phyloP scores from a whole-genome alignment of 768 basidiomycete species.

The Peribolospora kevripleyi region DNA sequence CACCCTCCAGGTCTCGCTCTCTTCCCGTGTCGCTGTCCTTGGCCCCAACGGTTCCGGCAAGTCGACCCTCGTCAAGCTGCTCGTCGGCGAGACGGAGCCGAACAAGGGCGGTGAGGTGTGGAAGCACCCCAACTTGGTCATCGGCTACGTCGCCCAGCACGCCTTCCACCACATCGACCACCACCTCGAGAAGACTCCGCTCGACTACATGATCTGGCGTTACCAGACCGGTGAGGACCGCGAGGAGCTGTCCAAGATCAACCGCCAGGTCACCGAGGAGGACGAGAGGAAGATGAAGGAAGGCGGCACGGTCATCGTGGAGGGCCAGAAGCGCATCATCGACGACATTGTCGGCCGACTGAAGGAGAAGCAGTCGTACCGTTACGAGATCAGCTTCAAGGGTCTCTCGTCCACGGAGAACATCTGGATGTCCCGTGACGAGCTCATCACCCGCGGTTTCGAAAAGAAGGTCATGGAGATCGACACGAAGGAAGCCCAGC shows the following conservation, averaged over 20 bases:
- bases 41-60: constrained; percentile 99
- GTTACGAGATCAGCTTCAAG: constrained; percentile 30
- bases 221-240: constrained; percentile 97
- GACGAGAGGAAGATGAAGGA: constrained; percentile 58
- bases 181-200: constrained; percentile 86
- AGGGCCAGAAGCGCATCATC: constrained; percentile 73
- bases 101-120: constrained; percentile 81
- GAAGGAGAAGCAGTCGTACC: constrained; percentile 87
- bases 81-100: constrained; percentile 76
- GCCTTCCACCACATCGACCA: constrained; percentile 52
- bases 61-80: constrained; percentile 78
- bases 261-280: constrained; percentile 59
- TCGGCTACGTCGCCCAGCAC: constrained; percentile 95
- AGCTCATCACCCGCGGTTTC: constrained; percentile 64
- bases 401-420: constrained; percentile 70
- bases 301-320: constrained; percentile 71
- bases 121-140: constrained; percentile 79
- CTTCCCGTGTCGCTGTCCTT: constrained; percentile 93
- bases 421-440: constrained; percentile 76
- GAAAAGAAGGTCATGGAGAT: constrained; percentile 72
- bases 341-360: constrained; percentile 45
- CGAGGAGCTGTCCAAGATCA: constrained; percentile 72
- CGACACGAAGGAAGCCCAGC: constrained; percentile 67
- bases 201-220: constrained; percentile 94
- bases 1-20: constrained; percentile 75